These are phyloP conservation scores for Xylariaceae sp. DNA, from an alignment of 2,329 filamentous ascomycete species.

Conservation along the genomic window DNA sequence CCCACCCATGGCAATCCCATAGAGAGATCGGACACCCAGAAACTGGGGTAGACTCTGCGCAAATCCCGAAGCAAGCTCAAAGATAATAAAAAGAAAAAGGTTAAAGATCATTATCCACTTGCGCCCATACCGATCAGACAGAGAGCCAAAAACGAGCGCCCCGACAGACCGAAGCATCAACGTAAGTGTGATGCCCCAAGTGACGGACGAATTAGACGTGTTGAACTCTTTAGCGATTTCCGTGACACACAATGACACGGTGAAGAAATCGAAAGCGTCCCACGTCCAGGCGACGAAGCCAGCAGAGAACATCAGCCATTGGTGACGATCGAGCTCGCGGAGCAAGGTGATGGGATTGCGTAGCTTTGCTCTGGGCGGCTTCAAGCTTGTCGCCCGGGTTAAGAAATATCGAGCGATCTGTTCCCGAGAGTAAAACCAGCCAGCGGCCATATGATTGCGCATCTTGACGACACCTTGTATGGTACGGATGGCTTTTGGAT, in stretches of 20 bases:
- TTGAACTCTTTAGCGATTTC: slow-evolving; percentile 17
- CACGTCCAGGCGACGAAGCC: slow-evolving; percentile 16
- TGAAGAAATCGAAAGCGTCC: slow-evolving; percentile 18
- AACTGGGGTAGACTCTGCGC: slow-evolving; percentile 15
- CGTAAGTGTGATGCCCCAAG: slow-evolving; percentile 18
- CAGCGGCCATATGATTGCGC: slow-evolving; percentile 20
- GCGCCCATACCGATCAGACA: slow-evolving; percentile 17
- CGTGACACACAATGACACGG: slow-evolving; percentile 16
- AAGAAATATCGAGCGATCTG: slow-evolving; percentile 32
- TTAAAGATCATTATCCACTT: slow-evolving; percentile 16
- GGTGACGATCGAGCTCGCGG: slow-evolving; percentile 25
- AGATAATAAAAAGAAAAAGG: slow-evolving; percentile 15
- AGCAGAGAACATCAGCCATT: slow-evolving; percentile 27
- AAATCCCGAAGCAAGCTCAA: slow-evolving; percentile 18
- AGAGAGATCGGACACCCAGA: slow-evolving; percentile 14
- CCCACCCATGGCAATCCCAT: slow-evolving; percentile 20
- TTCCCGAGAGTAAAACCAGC: slow-evolving; percentile 26
- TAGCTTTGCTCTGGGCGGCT: slow-evolving; percentile 27
- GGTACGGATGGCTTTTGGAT: too few species aligned
- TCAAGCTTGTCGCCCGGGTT: slow-evolving; percentile 31
- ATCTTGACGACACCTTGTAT: slow-evolving; percentile 2
- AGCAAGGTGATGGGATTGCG: slow-evolving; percentile 27
- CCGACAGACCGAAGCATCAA: slow-evolving; percentile 17
- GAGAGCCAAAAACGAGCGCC: slow-evolving; percentile 12
- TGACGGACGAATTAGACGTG: slow-evolving; percentile 13